Base-by-base conservation (phyloP, 2,329 filamentous ascomycete species). In the Fusarium globosum region DNA sequence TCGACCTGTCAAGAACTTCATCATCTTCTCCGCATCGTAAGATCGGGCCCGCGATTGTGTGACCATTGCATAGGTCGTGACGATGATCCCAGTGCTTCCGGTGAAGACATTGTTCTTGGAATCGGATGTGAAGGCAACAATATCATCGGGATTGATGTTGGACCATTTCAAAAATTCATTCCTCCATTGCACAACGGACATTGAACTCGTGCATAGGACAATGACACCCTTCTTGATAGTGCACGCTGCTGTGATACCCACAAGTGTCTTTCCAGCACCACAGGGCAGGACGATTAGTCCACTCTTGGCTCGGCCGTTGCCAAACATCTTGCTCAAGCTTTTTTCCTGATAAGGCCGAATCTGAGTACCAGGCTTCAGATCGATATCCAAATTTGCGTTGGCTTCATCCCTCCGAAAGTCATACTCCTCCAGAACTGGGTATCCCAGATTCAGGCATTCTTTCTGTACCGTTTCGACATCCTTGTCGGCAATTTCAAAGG, bases 61-160 rank as follows among this genome's bases (percentile, higher is more conserved):
- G n/a, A 99, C 95, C 96, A 99, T 99, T 67, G 94, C 96, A 82
- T 99, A 99, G 2, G 96, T 99, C 16, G 95, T 97, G 59, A 99
- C 95, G 74, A 99, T 97, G 74, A 99, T 95, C 80, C 96, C 96
- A 3, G 96, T 97, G 79, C 94, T 96, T 56, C 95, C 91, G 3
- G 92, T 91, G 78, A 99, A 97, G 64, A 88, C 88, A 18, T 80
- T 82, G 65, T 92, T 91, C 83, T 99, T 99, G 81, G 94, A 94
- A 75, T 97, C 95, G 1, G 95, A 96, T 0, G 96, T 98, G 82
- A 99, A 99, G 61, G 97, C 91, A 36, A 95, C 94, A 78, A 99
- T 95, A 79, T 98, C 95, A 75, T 96, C 92, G 0, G 95, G 94
- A 76, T 95, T 93, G 78, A 90, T 97, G 79, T 98, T 98, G 61